phyloP scores from a whole-genome alignment of 116 monocot species.

The Phalaenopsis hybrid region DNA sequence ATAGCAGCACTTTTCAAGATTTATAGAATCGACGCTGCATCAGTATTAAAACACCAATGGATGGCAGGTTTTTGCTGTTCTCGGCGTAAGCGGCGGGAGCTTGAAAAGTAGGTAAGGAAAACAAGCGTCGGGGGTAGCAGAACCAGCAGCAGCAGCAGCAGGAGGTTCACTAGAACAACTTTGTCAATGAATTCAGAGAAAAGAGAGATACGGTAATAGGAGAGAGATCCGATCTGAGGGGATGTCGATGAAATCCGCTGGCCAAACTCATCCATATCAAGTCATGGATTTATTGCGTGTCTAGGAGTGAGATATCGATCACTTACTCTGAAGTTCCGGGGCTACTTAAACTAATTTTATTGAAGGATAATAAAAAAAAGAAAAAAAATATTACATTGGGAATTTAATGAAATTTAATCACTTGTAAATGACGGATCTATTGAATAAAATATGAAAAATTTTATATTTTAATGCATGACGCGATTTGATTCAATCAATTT shows the following conservation, averaged over 20 bases:
- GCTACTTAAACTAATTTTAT: too few species aligned
- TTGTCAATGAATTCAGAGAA: not conserved
- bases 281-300: not conserved
- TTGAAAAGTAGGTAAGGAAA: not conserved
- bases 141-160: not conserved
- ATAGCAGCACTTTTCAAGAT: not conserved
- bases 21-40: not conserved
- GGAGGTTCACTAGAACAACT: not conserved
- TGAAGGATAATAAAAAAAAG: too few species aligned
- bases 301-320: too few species aligned
- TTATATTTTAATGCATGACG: too few species aligned
- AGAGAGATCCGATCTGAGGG: constrained; percentile 9
- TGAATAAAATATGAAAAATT: too few species aligned
- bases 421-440: too few species aligned
- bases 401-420: too few species aligned
- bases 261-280: not conserved
- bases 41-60: too few species aligned
- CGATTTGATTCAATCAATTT: too few species aligned
- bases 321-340: too few species aligned
- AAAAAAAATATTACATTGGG: too few species aligned
- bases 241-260: not conserved
- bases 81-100: not conserved
- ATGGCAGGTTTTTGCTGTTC: not conserved
- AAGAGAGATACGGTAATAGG: not conserved
- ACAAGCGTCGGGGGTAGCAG: not conserved